phyloP scores from a whole-genome alignment of 192 early-diverging fungal species.

The Entophlyctis luteolus region DNA sequence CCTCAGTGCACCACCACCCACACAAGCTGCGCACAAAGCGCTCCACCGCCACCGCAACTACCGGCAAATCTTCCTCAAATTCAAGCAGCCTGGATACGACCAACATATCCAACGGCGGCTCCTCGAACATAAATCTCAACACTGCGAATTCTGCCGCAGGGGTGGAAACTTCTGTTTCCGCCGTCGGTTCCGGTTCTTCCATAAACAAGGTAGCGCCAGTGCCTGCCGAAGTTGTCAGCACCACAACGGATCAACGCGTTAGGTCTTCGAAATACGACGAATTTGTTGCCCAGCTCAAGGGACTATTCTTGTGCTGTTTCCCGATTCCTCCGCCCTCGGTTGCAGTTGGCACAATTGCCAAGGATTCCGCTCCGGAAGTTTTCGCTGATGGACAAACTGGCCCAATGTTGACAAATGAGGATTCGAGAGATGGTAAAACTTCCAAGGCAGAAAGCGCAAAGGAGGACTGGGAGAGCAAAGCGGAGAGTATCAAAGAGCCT shows the following conservation, averaged over 20 bases:
- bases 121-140: background rate
- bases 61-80: background rate
- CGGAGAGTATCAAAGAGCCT: background rate
- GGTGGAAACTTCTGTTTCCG: background rate
- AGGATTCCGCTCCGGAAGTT: too few species aligned
- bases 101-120: background rate
- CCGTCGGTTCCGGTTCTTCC: background rate
- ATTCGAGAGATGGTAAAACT: too few species aligned
- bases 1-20: constrained; percentile 1
- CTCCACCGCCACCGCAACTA: background rate
- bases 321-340: too few species aligned
- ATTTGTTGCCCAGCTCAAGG: background rate
- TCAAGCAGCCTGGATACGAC: background rate
- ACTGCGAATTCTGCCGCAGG: background rate
- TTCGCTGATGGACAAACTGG: too few species aligned
- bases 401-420: too few species aligned
- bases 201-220: background rate
- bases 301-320: background rate
- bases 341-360: too few species aligned
- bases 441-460: background rate
- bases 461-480: background rate
- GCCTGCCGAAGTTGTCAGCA: background rate
- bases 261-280: background rate
- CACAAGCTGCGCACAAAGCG: background rate
- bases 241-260: background rate